Percentiles rank a stretch among this genome's conserved stretches.
phyloP scores from a whole-genome alignment of 2,329 filamentous ascomycete genomes.

The Pleoardoris graminearum region DNA sequence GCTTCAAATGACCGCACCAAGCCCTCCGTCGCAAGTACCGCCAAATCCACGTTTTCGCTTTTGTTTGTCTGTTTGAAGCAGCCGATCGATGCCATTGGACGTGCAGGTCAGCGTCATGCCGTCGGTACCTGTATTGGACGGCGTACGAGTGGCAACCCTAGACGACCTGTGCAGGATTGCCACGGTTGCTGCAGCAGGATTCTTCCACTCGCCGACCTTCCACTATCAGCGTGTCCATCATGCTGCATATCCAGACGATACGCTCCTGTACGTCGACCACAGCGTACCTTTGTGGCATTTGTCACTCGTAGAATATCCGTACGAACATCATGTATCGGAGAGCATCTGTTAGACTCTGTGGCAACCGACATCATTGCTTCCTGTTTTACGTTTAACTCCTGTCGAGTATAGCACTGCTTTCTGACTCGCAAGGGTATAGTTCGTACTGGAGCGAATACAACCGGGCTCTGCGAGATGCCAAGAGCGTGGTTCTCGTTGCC shows the following conservation, averaged over 20 bases:
- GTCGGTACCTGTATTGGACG: slow-evolving; percentile 15
- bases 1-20: not conserved
- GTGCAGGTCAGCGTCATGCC: slow-evolving; percentile 14
- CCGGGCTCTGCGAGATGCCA: slow-evolving; percentile 18
- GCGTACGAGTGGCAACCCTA: slow-evolving; percentile 28
- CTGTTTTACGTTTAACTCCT: not conserved
- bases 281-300: slow-evolving; percentile 4
- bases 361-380: not conserved
- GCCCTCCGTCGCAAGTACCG: not conserved
- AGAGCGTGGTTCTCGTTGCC: slow-evolving; percentile 21
- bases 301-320: not conserved
- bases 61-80: not conserved
- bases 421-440: slow-evolving; percentile 1
- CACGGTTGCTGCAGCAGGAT: slow-evolving; percentile 33
- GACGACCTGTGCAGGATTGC: slow-evolving; percentile 31
- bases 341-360: not conserved
- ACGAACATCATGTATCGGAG: too few species aligned
- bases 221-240: slow-evolving; percentile 30
- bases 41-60: not conserved
- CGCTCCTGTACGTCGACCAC: slow-evolving; percentile 14
- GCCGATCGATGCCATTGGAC: not conserved
- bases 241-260: slow-evolving; percentile 27
- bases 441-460: slow-evolving; percentile 25
- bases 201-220: slow-evolving; percentile 36
- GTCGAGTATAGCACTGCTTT: not conserved